These are phyloP conservation scores for Albifimbria verrucaria DNA, from an alignment of 2,329 filamentous ascomycete genomes.

Conservation along the genomic window DNA sequence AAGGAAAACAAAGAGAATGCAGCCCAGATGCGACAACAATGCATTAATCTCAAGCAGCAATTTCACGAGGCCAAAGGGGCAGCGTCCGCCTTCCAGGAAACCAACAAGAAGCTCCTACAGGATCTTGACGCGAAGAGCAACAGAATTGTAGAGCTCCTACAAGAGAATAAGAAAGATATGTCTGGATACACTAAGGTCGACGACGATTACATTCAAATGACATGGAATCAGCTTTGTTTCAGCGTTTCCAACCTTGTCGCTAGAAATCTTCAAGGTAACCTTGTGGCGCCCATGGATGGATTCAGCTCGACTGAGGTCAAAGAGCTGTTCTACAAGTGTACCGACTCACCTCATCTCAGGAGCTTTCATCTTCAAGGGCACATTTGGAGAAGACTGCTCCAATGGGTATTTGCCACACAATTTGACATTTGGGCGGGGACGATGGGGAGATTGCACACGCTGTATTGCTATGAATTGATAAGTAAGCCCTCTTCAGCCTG, in stretches of 20 bases:
- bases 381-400: not conserved
- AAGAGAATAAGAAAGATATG: not conserved
- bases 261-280: not conserved
- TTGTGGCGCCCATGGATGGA: not conserved
- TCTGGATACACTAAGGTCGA: not conserved
- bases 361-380: not conserved
- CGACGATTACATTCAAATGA: not conserved
- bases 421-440: not conserved
- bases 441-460: too few relatives aligned
- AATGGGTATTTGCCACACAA: not conserved
- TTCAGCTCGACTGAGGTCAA: too few relatives aligned
- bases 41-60: not conserved
- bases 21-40: not conserved
- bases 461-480: not conserved
- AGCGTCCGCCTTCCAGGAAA: not conserved
- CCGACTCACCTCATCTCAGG: not conserved
- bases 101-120: not conserved
- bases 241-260: not conserved
- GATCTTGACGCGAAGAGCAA: not conserved
- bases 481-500: not conserved
- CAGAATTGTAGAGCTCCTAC: not conserved
- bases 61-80: not conserved
- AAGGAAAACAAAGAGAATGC: too few relatives aligned
- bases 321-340: not conserved
- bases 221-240: not conserved